Evolutionary conservation across 257 asterid species (phyloP), one percentile per base, ranked within the genome.

Genomic region (Solanum etuberosum): DNA sequence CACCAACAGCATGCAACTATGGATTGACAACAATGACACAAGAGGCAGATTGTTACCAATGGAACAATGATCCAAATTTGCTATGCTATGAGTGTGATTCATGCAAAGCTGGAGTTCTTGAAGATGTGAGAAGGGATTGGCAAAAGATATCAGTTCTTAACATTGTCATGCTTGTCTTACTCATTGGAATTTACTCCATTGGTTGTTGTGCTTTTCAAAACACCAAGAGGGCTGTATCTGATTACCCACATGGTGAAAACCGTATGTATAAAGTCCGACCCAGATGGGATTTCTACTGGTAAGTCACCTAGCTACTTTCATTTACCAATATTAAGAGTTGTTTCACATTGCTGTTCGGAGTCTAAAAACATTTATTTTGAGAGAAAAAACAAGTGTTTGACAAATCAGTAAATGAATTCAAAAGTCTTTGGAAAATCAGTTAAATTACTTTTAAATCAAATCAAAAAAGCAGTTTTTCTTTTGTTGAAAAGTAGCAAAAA

Each of bases 201-300:
- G 99, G 99, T 15, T 97, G 99, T 68, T 97, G 99, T 86, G 99
- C 99, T 67, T 96, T 94, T 83, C 97, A 87, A 72, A 97, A 97
- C 86, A 88, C 98, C 15, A 91, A 90, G 73, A 89, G 99, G 86
- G 97, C 95, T 57, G 90, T 87, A 21, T 86, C 95, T 2, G 95
- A 93, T 61, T 92, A 93, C 83, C 95, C 95, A 4, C 91, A 94
- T 67, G 97, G 98, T n/a, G 91, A 25, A 12, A 95, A 95, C 48
- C 93, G 99, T 89, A 94, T 97, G 94, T 92, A 92, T 90, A 96
- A 97, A 90, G 93, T 92, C 72, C 94, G 95, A 1, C 99, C 98
- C n/a, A 91, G 98, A 90, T 97, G 99, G 99, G 99, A 97, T 86
- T 95, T 92, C 87, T 86, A 96, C 87, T 96, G 98, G 99, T 97